Evolutionary conservation across 257 asterid genomes (phyloP).

Genomic region (Nicotiana benthamiana): DNA sequence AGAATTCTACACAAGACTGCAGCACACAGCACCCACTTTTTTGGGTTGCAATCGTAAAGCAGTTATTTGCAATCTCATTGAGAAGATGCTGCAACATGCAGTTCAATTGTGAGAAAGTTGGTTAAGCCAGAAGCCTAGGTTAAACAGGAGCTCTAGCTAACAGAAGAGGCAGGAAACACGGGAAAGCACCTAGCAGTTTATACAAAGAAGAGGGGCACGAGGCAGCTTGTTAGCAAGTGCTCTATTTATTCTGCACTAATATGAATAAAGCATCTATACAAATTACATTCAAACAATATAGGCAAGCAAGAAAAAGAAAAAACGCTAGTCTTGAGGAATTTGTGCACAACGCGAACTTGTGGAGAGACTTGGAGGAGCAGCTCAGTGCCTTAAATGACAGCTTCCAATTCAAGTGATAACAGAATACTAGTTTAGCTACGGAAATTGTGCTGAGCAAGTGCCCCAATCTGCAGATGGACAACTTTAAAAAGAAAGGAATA

Average conservation of each 20-base stretch:
- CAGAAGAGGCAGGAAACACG: background rate
- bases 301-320: background rate
- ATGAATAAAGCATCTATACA: background rate
- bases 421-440: too few relatives aligned
- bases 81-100: conserved; percentile 41
- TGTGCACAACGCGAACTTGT: background rate
- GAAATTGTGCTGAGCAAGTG: background rate
- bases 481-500: background rate
- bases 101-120: conserved; percentile 15
- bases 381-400: background rate
- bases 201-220: background rate
- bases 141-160: background rate
- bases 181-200: background rate
- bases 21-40: conserved; percentile 75
- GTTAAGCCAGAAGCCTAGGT: background rate
- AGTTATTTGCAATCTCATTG: conserved; percentile 33
- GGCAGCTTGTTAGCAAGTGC: background rate
- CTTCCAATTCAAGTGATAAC: background rate
- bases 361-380: background rate
- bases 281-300: background rate
- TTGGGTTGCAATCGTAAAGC: conserved; percentile 51
- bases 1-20: conserved; percentile 48
- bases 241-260: background rate
- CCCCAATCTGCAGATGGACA: background rate
- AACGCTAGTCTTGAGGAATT: background rate